Evolutionary conservation across 2,329 filamentous ascomycete genomes (phyloP).

Genomic region (Incumbomyces delicatus): DNA sequence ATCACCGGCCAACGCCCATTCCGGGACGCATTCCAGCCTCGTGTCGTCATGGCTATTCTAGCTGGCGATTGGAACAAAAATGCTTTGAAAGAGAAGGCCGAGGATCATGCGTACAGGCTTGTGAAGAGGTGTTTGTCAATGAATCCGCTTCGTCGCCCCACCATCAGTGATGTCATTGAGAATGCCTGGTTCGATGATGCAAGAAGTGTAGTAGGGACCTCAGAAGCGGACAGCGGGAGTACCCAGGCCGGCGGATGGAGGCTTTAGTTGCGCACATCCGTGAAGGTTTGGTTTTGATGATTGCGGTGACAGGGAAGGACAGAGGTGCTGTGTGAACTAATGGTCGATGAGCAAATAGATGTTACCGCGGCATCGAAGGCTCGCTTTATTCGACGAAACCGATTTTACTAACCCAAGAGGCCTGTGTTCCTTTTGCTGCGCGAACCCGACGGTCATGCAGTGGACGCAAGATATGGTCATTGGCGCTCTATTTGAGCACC

Average conservation of each 20-base stretch:
- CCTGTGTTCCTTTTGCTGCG: too few relatives aligned
- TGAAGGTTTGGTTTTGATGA: neutral
- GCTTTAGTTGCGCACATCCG: neutral
- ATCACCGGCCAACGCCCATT: conserved; percentile 54
- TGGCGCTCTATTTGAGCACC: too few relatives aligned
- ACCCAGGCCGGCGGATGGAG: neutral
- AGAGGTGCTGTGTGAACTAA: too few relatives aligned
- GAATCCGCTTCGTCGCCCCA: conserved; percentile 47
- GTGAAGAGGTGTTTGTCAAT: conserved; percentile 51
- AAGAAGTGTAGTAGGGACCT: neutral
- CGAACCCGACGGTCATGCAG: too few relatives aligned
- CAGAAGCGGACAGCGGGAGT: conserved; percentile 1
- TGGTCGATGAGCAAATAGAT: too few relatives aligned
- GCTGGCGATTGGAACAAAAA: conserved; percentile 47
- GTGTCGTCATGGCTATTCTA: conserved; percentile 50
- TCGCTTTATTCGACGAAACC: too few relatives aligned
- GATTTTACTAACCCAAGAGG: too few relatives aligned
- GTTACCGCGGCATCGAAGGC: too few relatives aligned
- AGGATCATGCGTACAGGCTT: conserved; percentile 42
- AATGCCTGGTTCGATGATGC: conserved; percentile 44
- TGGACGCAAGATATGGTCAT: too few relatives aligned
- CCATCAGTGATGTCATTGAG: conserved; percentile 45
- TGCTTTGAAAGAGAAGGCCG: conserved; percentile 13
- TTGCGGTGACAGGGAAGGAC: too few relatives aligned
- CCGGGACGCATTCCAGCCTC: conserved; percentile 49